Percentiles rank a stretch among this genome's conserved stretches.
phyloP scores from a whole-genome alignment of 768 basidiomycete species.

The Paxillus ammoniavirescens region DNA sequence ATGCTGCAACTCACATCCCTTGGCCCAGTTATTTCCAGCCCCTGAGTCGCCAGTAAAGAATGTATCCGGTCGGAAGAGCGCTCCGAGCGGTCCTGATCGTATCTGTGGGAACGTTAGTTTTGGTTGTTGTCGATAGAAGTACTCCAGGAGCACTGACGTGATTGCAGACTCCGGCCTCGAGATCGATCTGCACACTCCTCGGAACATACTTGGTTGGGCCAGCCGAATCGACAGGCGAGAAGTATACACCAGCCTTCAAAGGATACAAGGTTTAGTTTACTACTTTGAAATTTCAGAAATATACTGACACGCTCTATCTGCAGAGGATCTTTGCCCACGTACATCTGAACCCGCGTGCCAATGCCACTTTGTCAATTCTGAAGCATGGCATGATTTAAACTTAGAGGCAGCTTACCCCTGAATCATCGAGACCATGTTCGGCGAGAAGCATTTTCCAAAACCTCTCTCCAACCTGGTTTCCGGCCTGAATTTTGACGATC shows the following conservation, averaged over 20 bases:
- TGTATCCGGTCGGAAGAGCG: slow-evolving; percentile 85
- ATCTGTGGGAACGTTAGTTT: slow-evolving; percentile 41
- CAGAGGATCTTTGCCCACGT: slow-evolving; percentile 69
- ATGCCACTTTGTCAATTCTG: slow-evolving; percentile 15
- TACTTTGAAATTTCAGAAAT: neutral
- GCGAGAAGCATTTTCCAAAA: slow-evolving; percentile 90
- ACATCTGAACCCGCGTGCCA: slow-evolving; percentile 42
- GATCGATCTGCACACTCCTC: slow-evolving; percentile 84
- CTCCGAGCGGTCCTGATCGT: slow-evolving; percentile 65
- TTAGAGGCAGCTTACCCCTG: slow-evolving; percentile 48
- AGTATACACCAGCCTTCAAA: slow-evolving; percentile 74
- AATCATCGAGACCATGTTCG: slow-evolving; percentile 78
- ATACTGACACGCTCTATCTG: slow-evolving; percentile 68
- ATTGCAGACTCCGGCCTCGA: slow-evolving; percentile 86
- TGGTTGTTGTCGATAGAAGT: neutral
- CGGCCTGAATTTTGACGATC: slow-evolving; percentile 45
- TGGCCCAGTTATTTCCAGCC: slow-evolving; percentile 95
- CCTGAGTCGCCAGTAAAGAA: slow-evolving; percentile 62
- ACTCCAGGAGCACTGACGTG: slow-evolving; percentile 44
- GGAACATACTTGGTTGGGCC: slow-evolving; percentile 77
- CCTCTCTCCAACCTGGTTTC: slow-evolving; percentile 77
- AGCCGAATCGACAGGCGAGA: slow-evolving; percentile 61
- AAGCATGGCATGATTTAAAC: slow-evolving; percentile 2
- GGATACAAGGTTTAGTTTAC: neutral
- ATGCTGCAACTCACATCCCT: slow-evolving; percentile 67